A percentile compares a stretch with the other conserved stretches of the same genome.
These are phyloP conservation scores for Magnolia kwangsiensis DNA, from an alignment of 164 flowering plant species.

Conservation along the genomic window DNA sequence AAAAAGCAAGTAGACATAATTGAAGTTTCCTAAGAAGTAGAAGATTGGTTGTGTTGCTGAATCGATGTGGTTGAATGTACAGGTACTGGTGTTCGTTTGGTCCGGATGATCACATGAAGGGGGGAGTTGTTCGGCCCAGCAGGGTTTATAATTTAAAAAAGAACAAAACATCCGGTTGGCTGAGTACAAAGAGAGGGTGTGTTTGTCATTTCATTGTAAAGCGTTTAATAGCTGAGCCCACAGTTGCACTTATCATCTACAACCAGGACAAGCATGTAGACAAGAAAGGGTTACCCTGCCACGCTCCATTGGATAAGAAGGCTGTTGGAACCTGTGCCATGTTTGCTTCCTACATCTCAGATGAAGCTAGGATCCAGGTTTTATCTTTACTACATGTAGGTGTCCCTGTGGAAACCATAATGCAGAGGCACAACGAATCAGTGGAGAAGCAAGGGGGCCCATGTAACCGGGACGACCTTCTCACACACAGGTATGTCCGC, in stretches of 20 bases:
- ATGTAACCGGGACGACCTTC: constrained; percentile 83
- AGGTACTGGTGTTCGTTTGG: constrained; percentile 99
- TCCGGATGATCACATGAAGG: constrained; percentile 90
- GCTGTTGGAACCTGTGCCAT: constrained; percentile 91
- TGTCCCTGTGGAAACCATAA: constrained; percentile 91
- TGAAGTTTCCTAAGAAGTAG: neutral
- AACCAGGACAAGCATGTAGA: constrained; percentile 90
- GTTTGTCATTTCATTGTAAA: constrained; percentile 96
- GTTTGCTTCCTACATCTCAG: constrained; percentile 94
- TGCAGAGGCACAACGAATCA: constrained; percentile 86
- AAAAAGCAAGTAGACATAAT: neutral
- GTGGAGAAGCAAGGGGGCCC: constrained; percentile 93
- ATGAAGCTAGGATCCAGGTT: constrained; percentile 88
- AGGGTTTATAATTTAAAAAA: constrained; percentile 67
- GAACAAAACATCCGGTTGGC: constrained; percentile 84
- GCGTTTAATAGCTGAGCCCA: constrained; percentile 84
- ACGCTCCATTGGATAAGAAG: constrained; percentile 86
- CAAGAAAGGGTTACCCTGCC: constrained; percentile 85
- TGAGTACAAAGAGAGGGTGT: constrained; percentile 92
- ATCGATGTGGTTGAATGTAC: constrained; percentile 20
- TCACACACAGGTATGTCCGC: constrained; percentile 86
- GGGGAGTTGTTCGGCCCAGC: constrained; percentile 83
- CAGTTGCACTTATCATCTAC: constrained; percentile 89
- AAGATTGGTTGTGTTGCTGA: neutral
- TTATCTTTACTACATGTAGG: constrained; percentile 84